Evolutionary conservation across 2,329 filamentous ascomycete genomes (phyloP), one percentile per base, ranked within the genome.

Genomic region (Anisogramma anomala): DNA sequence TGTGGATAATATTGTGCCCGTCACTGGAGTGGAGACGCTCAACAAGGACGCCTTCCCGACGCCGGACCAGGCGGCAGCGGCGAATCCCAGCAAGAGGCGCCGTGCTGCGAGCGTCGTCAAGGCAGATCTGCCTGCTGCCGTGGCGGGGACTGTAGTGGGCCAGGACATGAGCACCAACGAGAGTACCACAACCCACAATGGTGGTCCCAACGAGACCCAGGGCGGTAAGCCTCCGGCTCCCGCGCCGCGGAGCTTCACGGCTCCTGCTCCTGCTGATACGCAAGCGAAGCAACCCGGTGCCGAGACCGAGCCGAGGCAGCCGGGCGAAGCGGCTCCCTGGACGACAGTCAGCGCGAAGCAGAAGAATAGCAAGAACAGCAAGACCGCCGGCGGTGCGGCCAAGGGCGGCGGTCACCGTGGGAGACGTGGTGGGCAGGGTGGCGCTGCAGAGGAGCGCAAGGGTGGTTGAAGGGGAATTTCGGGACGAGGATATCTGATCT

Each of bases 361-460:
- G 36, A 43, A 40, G 33, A 22, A 33, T 22, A 26, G 19, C 2
- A 23, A 22, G 13, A 27, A 26, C 18, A 22, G 13, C 10, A 15
- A 11, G 26, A 36, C 9, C 22, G 25, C 6, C 15, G 20, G 9
- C 25, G 26, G 18, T 10, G 30, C 27, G 10, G 14, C 7, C 15
- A 25, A 25, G 3, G 36, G 33, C 13, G 39, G 31, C 18, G 23
- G 14, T 17, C 28, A 34, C 13, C 23, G 25, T 14, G 14, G 33
- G 22, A 26, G 30, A 32, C 30, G 30, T 11, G 30, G 36, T 33
- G 32, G 33, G n/a, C 38, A 19, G 5, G 22, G 4, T 37, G 27
- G 40, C 7, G 25, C 31, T 25, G 28, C 36, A 9, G 43, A 43
- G 28, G 43, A 46, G 15, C 40, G 40, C 13, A 46, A 43, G 40